phyloP scores from a whole-genome alignment of 2,329 filamentous ascomycete genomes.

The Albophoma yamanashiensis region DNA sequence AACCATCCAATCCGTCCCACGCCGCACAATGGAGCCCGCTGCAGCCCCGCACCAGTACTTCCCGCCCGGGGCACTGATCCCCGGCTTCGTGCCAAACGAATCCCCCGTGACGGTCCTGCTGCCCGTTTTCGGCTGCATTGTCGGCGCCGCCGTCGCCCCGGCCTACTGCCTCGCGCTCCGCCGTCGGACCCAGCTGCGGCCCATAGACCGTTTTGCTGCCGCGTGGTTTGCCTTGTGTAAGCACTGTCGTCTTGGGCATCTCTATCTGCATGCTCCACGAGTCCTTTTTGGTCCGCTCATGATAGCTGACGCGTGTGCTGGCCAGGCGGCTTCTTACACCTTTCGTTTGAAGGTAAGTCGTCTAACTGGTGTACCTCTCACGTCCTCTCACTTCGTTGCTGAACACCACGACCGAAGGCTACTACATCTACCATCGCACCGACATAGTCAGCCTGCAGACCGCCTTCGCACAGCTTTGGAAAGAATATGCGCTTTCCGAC shows the following conservation, averaged over 20 bases:
- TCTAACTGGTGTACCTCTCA: not conserved
- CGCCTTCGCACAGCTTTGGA: constrained; percentile 80
- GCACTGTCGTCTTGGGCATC: constrained; percentile 10
- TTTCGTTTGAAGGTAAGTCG: constrained; percentile 63
- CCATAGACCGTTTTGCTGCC: constrained; percentile 29
- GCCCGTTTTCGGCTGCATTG: constrained; percentile 20
- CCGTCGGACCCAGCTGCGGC: constrained; percentile 10
- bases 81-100: constrained; percentile 34
- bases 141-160: constrained; percentile 23
- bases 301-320: not conserved
- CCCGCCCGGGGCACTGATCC: constrained; percentile 30
- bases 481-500: constrained; percentile 81
- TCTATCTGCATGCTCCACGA: not conserved
- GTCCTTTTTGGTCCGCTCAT: not conserved
- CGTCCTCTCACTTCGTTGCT: not conserved
- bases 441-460: constrained; percentile 57
- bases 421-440: constrained; percentile 63
- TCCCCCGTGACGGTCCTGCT: constrained; percentile 27
- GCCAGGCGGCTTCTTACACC: constrained; percentile 59
- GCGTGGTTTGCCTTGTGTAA: constrained; percentile 47
- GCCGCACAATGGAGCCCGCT: not conserved
- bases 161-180: constrained; percentile 15
- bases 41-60: constrained; percentile 35
- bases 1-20: too few species aligned
- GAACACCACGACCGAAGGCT: constrained; percentile 39